phyloP scores from a whole-genome alignment of 352 stramenopile species.

The Pythium dissimile region DNA sequence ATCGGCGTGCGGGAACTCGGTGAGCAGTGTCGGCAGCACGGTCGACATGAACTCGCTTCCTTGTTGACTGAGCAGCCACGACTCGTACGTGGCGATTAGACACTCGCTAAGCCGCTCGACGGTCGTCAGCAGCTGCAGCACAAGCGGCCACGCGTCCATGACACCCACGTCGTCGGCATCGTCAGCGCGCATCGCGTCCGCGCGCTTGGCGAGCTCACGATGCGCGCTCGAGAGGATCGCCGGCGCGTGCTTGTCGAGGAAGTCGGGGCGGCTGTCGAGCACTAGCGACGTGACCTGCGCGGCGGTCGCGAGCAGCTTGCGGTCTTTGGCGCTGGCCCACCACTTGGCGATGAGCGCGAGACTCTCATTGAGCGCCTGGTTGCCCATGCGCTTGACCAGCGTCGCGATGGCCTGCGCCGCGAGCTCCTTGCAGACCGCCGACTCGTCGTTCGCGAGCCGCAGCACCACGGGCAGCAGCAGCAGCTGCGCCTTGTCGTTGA shows the following conservation, averaged over 20 bases:
- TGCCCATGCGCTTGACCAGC: slow-evolving; percentile 87
- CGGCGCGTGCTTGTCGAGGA: slow-evolving; percentile 58
- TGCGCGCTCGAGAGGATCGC: slow-evolving; percentile 40
- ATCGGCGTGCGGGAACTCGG: slow-evolving; percentile 74
- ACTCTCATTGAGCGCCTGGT: slow-evolving; percentile 87
- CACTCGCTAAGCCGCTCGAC: slow-evolving; percentile 66
- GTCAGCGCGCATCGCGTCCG: slow-evolving; percentile 6
- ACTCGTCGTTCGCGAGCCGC: slow-evolving; percentile 95
- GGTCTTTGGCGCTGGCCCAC: slow-evolving; percentile 61
- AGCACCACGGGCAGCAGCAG: slow-evolving; percentile 96
- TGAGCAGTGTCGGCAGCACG: slow-evolving; percentile 43
- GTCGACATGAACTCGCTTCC: slow-evolving; percentile 33
- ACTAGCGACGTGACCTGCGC: slow-evolving; percentile 76
- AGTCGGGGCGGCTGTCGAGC: slow-evolving; percentile 68
- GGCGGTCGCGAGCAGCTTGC: slow-evolving; percentile 64
- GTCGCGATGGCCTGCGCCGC: slow-evolving; percentile 76
- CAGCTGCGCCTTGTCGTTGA: slow-evolving; percentile 92
- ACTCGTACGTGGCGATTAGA: slow-evolving; percentile 51
- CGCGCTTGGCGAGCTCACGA: slow-evolving; percentile 34
- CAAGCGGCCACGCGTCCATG: slow-evolving; percentile 56
- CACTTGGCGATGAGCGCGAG: slow-evolving; percentile 87
- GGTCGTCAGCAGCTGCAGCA: slow-evolving; percentile 59
- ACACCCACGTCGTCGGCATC: slow-evolving; percentile 4
- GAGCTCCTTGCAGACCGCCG: slow-evolving; percentile 82
- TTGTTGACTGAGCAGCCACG: slow-evolving; percentile 42